phyloP scores from a whole-genome alignment of 2,329 filamentous ascomycete genomes.

The Aspergillus quadricinctus region DNA sequence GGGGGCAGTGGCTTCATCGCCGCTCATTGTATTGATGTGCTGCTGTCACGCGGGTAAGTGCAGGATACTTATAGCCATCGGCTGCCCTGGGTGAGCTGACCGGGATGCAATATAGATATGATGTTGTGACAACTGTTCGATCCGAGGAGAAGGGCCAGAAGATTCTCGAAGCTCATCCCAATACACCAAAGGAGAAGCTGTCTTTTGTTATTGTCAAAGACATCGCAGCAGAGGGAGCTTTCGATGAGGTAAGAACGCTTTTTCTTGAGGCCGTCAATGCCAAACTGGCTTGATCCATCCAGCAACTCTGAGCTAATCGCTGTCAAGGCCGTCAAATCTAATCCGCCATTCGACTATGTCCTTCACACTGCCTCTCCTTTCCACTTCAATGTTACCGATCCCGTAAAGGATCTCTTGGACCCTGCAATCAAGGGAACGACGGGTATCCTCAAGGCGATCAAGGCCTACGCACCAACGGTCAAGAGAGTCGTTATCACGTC shows the following conservation, averaged over 20 bases:
- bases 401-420: slow-evolving; percentile 60
- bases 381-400: slow-evolving; percentile 66
- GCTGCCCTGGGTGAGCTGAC: slow-evolving; percentile 3
- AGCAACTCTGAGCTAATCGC: neutral
- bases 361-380: slow-evolving; percentile 73
- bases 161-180: slow-evolving; percentile 53
- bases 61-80: neutral
- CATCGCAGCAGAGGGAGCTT: slow-evolving; percentile 65
- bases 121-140: slow-evolving; percentile 60
- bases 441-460: slow-evolving; percentile 59
- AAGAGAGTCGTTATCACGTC: slow-evolving; percentile 69
- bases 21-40: slow-evolving; percentile 58
- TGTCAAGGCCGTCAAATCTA: slow-evolving; percentile 50
- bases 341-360: slow-evolving; percentile 66
- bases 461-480: slow-evolving; percentile 59
- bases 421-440: slow-evolving; percentile 61
- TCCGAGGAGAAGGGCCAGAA: slow-evolving; percentile 59
- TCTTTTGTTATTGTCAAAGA: slow-evolving; percentile 67
- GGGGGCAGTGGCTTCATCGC: slow-evolving; percentile 63
- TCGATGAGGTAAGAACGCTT: slow-evolving; percentile 49
- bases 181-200: slow-evolving; percentile 52
- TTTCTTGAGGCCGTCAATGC: neutral
- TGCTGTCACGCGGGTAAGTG: slow-evolving; percentile 49
- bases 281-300: neutral
- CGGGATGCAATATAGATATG: slow-evolving; percentile 42